Conservation (phyloP, 306 rosid genomes). For the Geum urbanum region DNA sequence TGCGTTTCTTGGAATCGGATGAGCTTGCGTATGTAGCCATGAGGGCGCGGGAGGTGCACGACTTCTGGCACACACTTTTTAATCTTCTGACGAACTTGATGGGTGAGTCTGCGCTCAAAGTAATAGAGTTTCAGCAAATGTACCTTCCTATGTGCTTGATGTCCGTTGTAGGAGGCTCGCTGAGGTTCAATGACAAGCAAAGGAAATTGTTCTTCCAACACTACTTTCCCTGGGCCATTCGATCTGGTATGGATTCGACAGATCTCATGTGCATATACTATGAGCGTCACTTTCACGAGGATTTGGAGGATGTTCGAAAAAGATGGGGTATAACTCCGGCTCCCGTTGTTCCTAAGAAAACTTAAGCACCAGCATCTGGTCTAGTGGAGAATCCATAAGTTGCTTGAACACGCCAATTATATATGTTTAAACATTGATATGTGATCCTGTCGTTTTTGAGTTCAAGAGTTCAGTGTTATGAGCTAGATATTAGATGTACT, state of each 20-base stretch:
- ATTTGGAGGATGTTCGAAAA: constrained; percentile 68
- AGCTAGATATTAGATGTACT: not conserved
- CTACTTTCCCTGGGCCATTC: constrained; percentile 85
- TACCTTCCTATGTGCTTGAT: constrained; percentile 76
- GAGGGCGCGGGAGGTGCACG: constrained; percentile 95
- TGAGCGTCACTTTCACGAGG: constrained; percentile 80
- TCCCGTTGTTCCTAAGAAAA: constrained; percentile 40
- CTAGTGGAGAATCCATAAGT: not conserved
- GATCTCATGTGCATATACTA: constrained; percentile 86
- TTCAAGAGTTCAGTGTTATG: not conserved
- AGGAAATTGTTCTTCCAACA: constrained; percentile 75
- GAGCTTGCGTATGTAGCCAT: constrained; percentile 78
- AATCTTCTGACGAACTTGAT: constrained; percentile 83
- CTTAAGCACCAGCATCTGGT: constrained; percentile 13
- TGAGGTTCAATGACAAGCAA: constrained; percentile 68
- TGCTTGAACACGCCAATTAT: not conserved
- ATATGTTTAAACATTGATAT: not conserved
- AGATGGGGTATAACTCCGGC: constrained; percentile 75
- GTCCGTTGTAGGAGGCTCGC: constrained; percentile 73
- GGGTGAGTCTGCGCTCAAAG: constrained; percentile 87
- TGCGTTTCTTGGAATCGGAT: constrained; percentile 83
- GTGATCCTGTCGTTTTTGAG: not conserved
- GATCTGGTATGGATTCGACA: constrained; percentile 68
- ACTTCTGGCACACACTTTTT: constrained; percentile 92
- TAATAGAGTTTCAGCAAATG: constrained; percentile 88